phyloP scores from a whole-genome alignment of 208 protist genomes.

The Leishmania tarentolae region DNA sequence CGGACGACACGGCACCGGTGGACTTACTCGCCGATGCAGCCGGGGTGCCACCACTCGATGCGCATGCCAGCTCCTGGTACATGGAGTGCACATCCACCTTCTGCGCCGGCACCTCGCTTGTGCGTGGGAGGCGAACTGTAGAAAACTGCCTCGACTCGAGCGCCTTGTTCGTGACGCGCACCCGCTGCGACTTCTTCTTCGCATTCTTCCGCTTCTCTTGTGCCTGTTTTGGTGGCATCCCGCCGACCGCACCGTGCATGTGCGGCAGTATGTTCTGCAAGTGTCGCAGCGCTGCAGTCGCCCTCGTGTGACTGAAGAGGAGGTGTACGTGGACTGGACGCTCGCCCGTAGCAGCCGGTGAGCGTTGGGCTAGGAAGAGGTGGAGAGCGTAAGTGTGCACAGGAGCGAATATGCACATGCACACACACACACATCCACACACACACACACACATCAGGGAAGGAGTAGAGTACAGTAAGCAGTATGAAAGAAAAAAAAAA shows the following conservation, averaged over 20 bases:
- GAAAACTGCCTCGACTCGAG: slow-evolving; percentile 79
- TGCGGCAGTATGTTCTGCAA: neutral
- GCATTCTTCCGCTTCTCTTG: slow-evolving; percentile 16
- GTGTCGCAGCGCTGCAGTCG: neutral
- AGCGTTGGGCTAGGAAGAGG: neutral
- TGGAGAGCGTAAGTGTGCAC: neutral
- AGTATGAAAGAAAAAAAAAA: neutral
- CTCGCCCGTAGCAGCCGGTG: neutral
- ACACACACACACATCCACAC: neutral
- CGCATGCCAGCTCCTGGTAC: slow-evolving; percentile 23
- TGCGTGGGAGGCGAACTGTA: slow-evolving; percentile 63
- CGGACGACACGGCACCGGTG: neutral
- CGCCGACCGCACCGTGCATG: neutral
- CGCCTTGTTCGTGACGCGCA: slow-evolving; percentile 80
- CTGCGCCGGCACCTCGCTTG: slow-evolving; percentile 47
- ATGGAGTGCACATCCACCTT: slow-evolving; percentile 63
- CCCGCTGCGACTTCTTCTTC: slow-evolving; percentile 59
- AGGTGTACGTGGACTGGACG: neutral
- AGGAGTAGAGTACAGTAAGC: neutral
- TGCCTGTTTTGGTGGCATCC: slow-evolving; percentile 24
- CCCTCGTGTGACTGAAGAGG: neutral
- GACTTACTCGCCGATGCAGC: neutral
- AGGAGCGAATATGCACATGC: neutral
- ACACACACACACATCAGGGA: neutral
- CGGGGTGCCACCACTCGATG: neutral